Evolutionary conservation across 2,329 filamentous ascomycete genomes (phyloP).

Genomic region (Xylariaceae sp.): DNA sequence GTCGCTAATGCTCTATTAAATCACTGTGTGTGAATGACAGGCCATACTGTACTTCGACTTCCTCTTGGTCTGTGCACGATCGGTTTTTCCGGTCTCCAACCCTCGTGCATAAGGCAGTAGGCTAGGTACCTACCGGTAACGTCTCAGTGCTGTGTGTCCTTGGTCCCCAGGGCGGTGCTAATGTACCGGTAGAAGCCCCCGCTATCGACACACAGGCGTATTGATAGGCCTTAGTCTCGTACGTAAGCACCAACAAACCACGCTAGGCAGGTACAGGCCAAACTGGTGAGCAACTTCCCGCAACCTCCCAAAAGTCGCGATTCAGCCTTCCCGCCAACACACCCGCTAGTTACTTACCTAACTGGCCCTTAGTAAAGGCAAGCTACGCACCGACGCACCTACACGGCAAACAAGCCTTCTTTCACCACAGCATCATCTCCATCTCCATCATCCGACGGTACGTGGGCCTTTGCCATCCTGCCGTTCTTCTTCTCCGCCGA

Average conservation of each 20-base stretch:
- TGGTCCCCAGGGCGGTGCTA: too few species aligned
- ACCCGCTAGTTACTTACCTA: too few species aligned
- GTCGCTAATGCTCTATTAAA: too few species aligned
- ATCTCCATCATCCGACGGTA: slow-evolving; percentile 4
- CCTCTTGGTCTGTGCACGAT: too few species aligned
- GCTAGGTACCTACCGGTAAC: too few species aligned
- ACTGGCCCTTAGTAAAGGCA: neutral
- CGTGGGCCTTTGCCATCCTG: neutral
- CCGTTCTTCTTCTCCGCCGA: neutral
- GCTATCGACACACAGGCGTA: neutral
- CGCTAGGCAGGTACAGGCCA: neutral
- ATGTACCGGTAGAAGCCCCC: neutral
- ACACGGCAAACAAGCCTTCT: slow-evolving; percentile 1
- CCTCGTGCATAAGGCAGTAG: too few species aligned
- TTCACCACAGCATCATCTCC: slow-evolving; percentile 6
- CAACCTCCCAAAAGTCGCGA: slow-evolving; percentile 6
- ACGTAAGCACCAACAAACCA: neutral
- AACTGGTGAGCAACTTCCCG: neutral
- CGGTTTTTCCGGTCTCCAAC: too few species aligned
- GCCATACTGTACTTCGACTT: too few species aligned
- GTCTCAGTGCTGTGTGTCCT: too few species aligned
- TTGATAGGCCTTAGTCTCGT: neutral
- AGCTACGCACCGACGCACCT: neutral
- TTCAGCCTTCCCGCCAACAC: slow-evolving; percentile 20
- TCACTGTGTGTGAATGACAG: too few species aligned